phyloP scores from a whole-genome alignment of 139 green algal genomes.

The Spirogloea muscicola region DNA sequence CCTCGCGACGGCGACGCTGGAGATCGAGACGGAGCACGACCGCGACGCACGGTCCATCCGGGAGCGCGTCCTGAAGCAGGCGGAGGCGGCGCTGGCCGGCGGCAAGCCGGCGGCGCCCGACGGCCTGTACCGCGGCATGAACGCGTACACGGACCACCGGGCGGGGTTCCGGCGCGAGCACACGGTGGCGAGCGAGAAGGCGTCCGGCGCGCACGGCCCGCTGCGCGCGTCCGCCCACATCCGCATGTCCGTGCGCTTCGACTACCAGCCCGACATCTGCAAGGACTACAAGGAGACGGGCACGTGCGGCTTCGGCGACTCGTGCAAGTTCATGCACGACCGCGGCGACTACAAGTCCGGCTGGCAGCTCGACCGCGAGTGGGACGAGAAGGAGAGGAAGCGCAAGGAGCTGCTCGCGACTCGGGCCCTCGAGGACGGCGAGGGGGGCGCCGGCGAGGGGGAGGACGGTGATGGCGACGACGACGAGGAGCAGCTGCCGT shows the following conservation, averaged over 20 bases:
- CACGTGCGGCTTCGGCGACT: constrained; percentile 84
- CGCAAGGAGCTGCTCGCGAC: constrained; percentile 60
- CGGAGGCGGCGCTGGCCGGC: constrained; percentile 27
- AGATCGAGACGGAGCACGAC: constrained; percentile 48
- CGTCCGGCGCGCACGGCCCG: constrained; percentile 60
- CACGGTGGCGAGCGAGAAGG: constrained; percentile 41
- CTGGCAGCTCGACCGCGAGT: constrained; percentile 78
- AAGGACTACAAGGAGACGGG: constrained; percentile 96
- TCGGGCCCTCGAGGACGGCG: too few species aligned
- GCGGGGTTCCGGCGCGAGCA: constrained; percentile 46
- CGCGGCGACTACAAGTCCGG: constrained; percentile 94
- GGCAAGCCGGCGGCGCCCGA: background rate
- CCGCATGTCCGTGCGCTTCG: constrained; percentile 71
- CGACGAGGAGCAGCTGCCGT: constrained; percentile 80
- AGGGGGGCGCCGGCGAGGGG: constrained; percentile 48
- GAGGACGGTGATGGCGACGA: constrained; percentile 53
- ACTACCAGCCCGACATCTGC: constrained; percentile 98
- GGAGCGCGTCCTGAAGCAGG: constrained; percentile 42
- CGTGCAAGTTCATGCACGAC: constrained; percentile 99
- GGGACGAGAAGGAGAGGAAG: constrained; percentile 85
- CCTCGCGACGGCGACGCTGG: constrained; percentile 29
- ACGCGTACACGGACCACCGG: constrained; percentile 47
- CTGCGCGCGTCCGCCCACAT: constrained; percentile 71
- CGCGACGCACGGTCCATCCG: constrained; percentile 33
- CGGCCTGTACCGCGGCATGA: too few species aligned